Percentiles rank a stretch among this genome's conserved stretches.
phyloP scores from a whole-genome alignment of 805 yeast species.

The Candida glaebosa region DNA sequence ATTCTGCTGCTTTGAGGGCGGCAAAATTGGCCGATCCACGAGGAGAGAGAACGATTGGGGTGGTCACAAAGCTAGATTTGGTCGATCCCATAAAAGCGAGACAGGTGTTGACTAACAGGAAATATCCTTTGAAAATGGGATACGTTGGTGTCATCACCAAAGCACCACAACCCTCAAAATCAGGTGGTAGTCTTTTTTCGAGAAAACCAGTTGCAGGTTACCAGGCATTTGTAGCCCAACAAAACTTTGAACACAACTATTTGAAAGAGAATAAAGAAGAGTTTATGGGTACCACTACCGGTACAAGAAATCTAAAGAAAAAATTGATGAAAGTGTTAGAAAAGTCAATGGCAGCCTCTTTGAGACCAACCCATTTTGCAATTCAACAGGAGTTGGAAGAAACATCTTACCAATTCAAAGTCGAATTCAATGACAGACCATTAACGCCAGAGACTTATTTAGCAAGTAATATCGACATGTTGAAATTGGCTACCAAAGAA shows the following conservation, averaged over 20 bases:
- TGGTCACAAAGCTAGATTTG: conserved; percentile 87
- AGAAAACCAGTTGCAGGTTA: conserved; percentile 47
- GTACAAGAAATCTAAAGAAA: conserved; percentile 71
- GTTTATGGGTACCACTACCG: conserved; percentile 63
- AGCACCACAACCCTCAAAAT: conserved; percentile 47
- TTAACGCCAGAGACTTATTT: conserved; percentile 92
- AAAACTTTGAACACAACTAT: conserved; percentile 52
- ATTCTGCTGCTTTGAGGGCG: conserved; percentile 90
- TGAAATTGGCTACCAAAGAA: conserved; percentile 84
- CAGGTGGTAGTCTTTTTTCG: conserved; percentile 39
- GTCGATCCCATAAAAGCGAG: conserved; percentile 76
- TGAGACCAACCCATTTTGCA: conserved; percentile 81
- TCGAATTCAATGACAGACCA: conserved; percentile 92
- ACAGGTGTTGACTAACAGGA: conserved; percentile 64
- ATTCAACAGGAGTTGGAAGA: conserved; percentile 93
- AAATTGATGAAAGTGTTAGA: conserved; percentile 86
- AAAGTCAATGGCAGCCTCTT: conserved; percentile 82
- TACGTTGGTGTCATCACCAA: conserved; percentile 97
- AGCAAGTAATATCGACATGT: conserved; percentile 84
- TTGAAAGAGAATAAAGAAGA: conserved; percentile 61
- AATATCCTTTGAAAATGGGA: conserved; percentile 92
- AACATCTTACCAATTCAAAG: conserved; percentile 87
- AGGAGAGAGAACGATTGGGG: conserved; percentile 96
- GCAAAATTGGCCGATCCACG: conserved; percentile 85
- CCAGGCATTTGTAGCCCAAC: conserved; percentile 65